Conservation (phyloP, 2,329 filamentous ascomycete genomes). For the Orbilia blumenaviensis region DNA sequence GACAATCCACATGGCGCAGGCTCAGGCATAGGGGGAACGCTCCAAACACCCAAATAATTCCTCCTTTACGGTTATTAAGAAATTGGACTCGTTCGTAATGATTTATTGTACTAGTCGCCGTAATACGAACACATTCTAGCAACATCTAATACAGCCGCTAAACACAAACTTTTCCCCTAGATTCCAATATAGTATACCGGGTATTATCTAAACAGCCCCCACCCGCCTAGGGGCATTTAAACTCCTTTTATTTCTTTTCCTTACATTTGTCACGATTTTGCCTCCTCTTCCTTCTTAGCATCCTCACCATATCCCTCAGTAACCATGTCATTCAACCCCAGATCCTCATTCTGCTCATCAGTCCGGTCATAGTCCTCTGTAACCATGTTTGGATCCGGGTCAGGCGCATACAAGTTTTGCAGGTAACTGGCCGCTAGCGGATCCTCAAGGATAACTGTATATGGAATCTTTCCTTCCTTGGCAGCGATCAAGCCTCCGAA, state of each 20-base stretch:
- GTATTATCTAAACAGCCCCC: not conserved
- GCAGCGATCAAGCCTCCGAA: constrained; percentile 79
- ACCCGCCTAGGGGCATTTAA: not conserved
- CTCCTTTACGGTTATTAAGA: too few relatives aligned
- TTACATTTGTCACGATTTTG: constrained; percentile 5
- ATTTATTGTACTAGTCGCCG: not conserved
- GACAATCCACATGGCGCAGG: too few relatives aligned
- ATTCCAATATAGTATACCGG: not conserved
- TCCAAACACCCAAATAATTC: too few relatives aligned
- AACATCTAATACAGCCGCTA: not conserved
- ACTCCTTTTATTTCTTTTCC: not conserved
- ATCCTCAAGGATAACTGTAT: constrained; percentile 84
- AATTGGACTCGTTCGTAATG: too few relatives aligned
- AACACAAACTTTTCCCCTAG: not conserved
- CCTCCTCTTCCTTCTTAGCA: constrained; percentile 41
- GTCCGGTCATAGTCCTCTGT: constrained; percentile 86
- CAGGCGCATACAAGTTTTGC: constrained; percentile 81
- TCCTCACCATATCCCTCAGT: constrained; percentile 81
- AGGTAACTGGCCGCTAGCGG: constrained; percentile 93
- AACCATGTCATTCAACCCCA: constrained; percentile 93
- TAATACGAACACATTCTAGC: not conserved
- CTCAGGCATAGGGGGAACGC: too few relatives aligned
- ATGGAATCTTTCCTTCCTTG: constrained; percentile 80
- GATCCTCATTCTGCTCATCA: constrained; percentile 89
- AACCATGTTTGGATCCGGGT: constrained; percentile 83